Base-by-base conservation (phyloP, 2,329 filamentous ascomycete genomes). In the Epichloe sibirici region DNA sequence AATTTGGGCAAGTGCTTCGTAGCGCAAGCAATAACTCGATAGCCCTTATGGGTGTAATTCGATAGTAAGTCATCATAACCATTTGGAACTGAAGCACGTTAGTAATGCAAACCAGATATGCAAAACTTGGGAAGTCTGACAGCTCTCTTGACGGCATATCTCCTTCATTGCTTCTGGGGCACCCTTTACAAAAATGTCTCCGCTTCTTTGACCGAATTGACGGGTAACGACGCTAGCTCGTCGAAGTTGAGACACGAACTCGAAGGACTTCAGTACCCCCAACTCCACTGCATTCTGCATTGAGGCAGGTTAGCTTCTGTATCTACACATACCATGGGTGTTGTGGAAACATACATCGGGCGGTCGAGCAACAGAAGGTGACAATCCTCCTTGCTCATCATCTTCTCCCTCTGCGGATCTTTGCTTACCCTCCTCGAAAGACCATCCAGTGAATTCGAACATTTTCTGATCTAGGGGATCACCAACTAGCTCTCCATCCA, bases 401-500 rank as follows among this genome's bases (percentile, higher is more conserved):
- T 88, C 84, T 48, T 86, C 82, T 43, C 75, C 76, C 50, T 80
- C 80, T 31, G 76, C 78, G 25, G 75, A 69, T 50, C 77, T 77
- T 59, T 90, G 83, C 45, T 83, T 83, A 2, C 90, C 89, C 71
- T 98, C 93, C 65, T 95, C 87, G 60, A 88, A 98, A 3, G 81
- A 79, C 93, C 93, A 98, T 5, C 80, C 79, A 0, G 93, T 97
- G 60, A 95, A 98, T 58, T 95, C 85, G 65, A 98, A 98, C 93
- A 98, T 98, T 66, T 97, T 97, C 53, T 96, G 76, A 66, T 98
- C 93, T 2, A 98, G 74, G 4, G 94, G 93, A 62, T 98, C 93
- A 1, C 93, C 93, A 37, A 98, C 78, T 42, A 97, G 78, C 64
- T 96, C 90, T 47, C 81, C 85, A 56, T 97, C 90, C 15, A 98